Evolutionary conservation across 1,284 basidiomycete species (phyloP).

Genomic region (Heterobasidion irregulare): DNA sequence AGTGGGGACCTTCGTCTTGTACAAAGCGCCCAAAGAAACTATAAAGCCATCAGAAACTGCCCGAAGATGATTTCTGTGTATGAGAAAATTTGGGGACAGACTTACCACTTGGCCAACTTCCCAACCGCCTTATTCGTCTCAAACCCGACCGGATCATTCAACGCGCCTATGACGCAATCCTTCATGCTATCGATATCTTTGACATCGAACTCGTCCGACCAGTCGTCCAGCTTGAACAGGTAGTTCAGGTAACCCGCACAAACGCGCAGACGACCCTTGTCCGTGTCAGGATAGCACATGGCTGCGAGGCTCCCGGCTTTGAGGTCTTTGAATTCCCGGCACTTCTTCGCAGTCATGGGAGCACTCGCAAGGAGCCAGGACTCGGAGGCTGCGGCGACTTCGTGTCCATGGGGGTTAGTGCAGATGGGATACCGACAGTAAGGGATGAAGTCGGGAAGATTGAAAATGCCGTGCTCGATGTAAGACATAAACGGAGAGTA

Average conservation of each 20-base stretch:
- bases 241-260: constrained; percentile 34
- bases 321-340: constrained; percentile 45
- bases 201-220: constrained; percentile 28
- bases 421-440: constrained; percentile 48
- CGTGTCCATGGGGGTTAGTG: constrained; percentile 46
- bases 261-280: constrained; percentile 48
- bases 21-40: constrained; percentile 1
- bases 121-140: constrained; percentile 14
- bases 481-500: not conserved
- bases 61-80: not conserved
- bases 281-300: constrained; percentile 49
- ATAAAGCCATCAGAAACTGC: too few relatives aligned
- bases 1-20: not conserved
- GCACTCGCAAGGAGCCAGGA: constrained; percentile 43
- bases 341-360: constrained; percentile 40
- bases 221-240: constrained; percentile 30
- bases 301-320: constrained; percentile 62
- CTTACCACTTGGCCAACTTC: constrained; percentile 6
- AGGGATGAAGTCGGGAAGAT: constrained; percentile 57
- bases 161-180: constrained; percentile 28
- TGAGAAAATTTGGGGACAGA: not conserved
- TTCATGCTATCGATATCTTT: constrained; percentile 22
- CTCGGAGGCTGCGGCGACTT: constrained; percentile 45
- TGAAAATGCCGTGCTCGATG: constrained; percentile 6
- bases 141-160: constrained; percentile 25